Percentiles rank a stretch among this genome's conserved stretches.
Evolutionary conservation across 768 basidiomycete species (phyloP).

Genomic region (Coprinopsis sp.): DNA sequence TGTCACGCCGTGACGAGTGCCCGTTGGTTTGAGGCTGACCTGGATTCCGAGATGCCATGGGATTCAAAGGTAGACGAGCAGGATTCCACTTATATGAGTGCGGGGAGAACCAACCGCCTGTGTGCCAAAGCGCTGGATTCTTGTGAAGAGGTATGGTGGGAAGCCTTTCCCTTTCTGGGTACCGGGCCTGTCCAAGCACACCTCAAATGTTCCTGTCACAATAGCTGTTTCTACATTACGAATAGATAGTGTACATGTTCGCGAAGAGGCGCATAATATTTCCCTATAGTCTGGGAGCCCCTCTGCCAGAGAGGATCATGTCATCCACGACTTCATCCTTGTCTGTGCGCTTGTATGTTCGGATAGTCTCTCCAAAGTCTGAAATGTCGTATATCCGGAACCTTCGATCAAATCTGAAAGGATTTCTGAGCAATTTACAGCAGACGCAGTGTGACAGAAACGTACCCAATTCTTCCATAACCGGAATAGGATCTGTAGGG

Average conservation of each 20-base stretch:
- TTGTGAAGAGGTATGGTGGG: not conserved
- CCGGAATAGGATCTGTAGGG: slow-evolving; percentile 68
- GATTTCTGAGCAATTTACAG: slow-evolving; percentile 7
- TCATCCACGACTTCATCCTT: slow-evolving; percentile 62
- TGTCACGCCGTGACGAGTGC: slow-evolving; percentile 49
- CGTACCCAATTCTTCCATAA: slow-evolving; percentile 72
- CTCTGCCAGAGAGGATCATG: slow-evolving; percentile 43
- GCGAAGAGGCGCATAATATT: not conserved
- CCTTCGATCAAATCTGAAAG: slow-evolving; percentile 75
- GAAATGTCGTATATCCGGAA: slow-evolving; percentile 87
- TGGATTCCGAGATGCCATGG: slow-evolving; percentile 26
- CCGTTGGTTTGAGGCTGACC: slow-evolving; percentile 25
- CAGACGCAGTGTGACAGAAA: slow-evolving; percentile 6
- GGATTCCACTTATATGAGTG: slow-evolving; percentile 5
- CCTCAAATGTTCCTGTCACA: too few relatives aligned
- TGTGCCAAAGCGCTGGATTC: too few relatives aligned
- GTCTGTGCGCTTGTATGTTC: slow-evolving; percentile 80
- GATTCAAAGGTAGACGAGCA: slow-evolving; percentile 9
- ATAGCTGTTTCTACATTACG: too few relatives aligned
- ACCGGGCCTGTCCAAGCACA: not conserved
- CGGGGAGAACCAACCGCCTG: too few relatives aligned
- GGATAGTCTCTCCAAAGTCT: slow-evolving; percentile 88
- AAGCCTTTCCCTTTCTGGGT: slow-evolving; percentile 4
- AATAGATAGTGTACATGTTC: not conserved
- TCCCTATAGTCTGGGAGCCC: slow-evolving; percentile 9